Percentiles rank a stretch among this genome's conserved stretches.
phyloP scores from a whole-genome alignment of 2,329 filamentous ascomycete genomes.

The Pseudocercospora macadamiae region DNA sequence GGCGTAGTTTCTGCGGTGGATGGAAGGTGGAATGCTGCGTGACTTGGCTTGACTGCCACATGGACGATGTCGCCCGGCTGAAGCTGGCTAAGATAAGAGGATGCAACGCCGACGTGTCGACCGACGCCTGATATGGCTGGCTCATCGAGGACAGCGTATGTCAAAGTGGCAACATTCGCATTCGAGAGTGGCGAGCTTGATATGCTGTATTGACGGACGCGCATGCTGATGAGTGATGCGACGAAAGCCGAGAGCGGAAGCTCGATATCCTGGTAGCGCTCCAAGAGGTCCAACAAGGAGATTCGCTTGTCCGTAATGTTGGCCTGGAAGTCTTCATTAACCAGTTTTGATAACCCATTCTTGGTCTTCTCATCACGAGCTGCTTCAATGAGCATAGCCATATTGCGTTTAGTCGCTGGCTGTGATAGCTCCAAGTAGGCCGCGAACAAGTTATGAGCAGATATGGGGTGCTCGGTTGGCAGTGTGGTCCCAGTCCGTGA shows the following conservation, averaged over 20 bases:
- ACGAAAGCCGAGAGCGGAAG: slow-evolving; percentile 70
- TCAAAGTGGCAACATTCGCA: slow-evolving; percentile 52
- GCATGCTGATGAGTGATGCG: slow-evolving; percentile 74
- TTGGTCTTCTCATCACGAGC: slow-evolving; percentile 54
- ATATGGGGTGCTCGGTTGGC: slow-evolving; percentile 63
- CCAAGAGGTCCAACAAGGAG: slow-evolving; percentile 70
- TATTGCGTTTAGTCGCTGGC: slow-evolving; percentile 68
- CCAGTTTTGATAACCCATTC: slow-evolving; percentile 52
- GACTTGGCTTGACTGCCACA: slow-evolving; percentile 45
- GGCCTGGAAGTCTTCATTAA: slow-evolving; percentile 40
- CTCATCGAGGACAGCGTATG: slow-evolving; percentile 60
- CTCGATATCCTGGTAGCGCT: slow-evolving; percentile 61
- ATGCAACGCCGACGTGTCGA: slow-evolving; percentile 48
- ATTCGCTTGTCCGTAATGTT: slow-evolving; percentile 46
- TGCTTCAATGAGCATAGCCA: slow-evolving; percentile 55
- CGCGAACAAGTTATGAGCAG: slow-evolving; percentile 65
- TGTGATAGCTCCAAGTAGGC: slow-evolving; percentile 75
- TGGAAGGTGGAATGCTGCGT: slow-evolving; percentile 50
- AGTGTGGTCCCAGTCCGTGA: slow-evolving; percentile 67
- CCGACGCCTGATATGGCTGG: slow-evolving; percentile 31
- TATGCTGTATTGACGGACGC: slow-evolving; percentile 45
- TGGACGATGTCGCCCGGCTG: slow-evolving; percentile 46
- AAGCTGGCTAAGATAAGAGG: slow-evolving; percentile 47
- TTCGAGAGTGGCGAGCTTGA: slow-evolving; percentile 38
- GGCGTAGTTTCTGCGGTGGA: slow-evolving; percentile 45